A percentile compares a stretch with the other conserved stretches of the same genome.
These are phyloP conservation scores for Penstemon newberryi DNA, from an alignment of 257 asterid genomes.

Conservation along the genomic window DNA sequence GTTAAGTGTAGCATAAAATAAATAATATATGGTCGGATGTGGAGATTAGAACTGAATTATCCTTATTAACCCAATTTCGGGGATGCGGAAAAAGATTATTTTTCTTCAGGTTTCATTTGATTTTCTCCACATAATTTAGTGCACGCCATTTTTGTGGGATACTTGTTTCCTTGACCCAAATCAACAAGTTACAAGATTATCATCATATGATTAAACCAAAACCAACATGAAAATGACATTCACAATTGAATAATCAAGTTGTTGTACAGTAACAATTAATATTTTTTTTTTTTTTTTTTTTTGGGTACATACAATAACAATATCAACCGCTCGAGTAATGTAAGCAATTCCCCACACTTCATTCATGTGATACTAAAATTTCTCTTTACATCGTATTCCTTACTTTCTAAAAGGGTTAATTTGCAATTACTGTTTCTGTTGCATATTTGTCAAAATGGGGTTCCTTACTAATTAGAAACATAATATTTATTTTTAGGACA, in stretches of 20 bases:
- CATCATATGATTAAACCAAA: not conserved
- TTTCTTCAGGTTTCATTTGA: slow-evolving; percentile 15
- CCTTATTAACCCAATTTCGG: not conserved
- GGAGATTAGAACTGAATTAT: slow-evolving; percentile 17
- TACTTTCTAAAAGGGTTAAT: not conserved
- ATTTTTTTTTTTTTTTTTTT: not conserved
- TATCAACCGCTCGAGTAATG: too few relatives aligned
- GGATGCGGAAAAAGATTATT: slow-evolving; percentile 18
- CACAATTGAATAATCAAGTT: not conserved
- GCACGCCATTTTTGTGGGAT: not conserved
- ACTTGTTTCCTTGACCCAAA: not conserved
- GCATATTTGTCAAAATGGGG: not conserved
- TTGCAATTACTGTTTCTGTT: too few relatives aligned
- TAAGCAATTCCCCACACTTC: not conserved
- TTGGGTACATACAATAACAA: too few relatives aligned
- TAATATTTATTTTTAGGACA: too few relatives aligned
- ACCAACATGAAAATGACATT: slow-evolving; percentile 13
- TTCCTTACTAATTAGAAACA: too few relatives aligned
- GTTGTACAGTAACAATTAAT: not conserved
- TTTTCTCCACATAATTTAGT: slow-evolving; percentile 28
- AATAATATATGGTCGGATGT: slow-evolving; percentile 20
- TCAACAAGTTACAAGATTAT: not conserved
- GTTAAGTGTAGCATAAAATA: not conserved
- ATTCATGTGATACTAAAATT: not conserved
- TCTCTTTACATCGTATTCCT: not conserved